These are phyloP conservation scores for Asparagopsis taxiformis DNA, from an alignment of 31 red algal genomes.

Conservation along the genomic window DNA sequence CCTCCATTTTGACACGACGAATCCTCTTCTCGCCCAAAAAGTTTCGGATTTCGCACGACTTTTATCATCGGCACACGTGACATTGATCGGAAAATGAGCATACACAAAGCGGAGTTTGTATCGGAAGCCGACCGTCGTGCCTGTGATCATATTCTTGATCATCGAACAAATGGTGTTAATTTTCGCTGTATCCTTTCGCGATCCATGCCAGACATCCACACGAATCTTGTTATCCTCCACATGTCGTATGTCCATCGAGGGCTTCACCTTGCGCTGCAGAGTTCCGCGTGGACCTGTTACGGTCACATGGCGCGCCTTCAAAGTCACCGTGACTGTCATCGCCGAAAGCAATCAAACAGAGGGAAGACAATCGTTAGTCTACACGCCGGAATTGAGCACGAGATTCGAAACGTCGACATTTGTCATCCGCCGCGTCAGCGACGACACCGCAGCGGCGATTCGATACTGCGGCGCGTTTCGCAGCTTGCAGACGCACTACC, in stretches of 20 bases:
- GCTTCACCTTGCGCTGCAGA: slow-evolving; percentile 69
- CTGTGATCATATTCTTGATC: slow-evolving; percentile 94
- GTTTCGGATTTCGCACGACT: slow-evolving; percentile 92
- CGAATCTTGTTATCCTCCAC: slow-evolving; percentile 83
- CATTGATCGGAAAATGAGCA: slow-evolving; percentile 99
- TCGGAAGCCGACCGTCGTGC: slow-evolving; percentile 83
- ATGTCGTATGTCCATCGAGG: slow-evolving; percentile 75
- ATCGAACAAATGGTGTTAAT: slow-evolving; percentile 94
- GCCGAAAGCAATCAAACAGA: not conserved
- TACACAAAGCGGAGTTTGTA: slow-evolving; percentile 99
- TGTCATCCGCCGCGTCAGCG: too few species aligned
- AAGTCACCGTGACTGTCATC: slow-evolving; percentile 56
- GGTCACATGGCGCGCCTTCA: slow-evolving; percentile 76
- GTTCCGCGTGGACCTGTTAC: slow-evolving; percentile 94
- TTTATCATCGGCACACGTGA: slow-evolving; percentile 90
- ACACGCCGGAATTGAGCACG: too few species aligned
- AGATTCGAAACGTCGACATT: too few species aligned
- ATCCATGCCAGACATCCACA: slow-evolving; percentile 97
- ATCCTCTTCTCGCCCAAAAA: slow-evolving; percentile 99
- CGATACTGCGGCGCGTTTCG: too few species aligned
- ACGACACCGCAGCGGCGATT: too few species aligned
- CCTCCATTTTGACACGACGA: slow-evolving; percentile 91
- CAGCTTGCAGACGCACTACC: too few species aligned
- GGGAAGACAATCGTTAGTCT: not conserved
- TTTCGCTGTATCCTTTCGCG: slow-evolving; percentile 85